Evolutionary conservation across 73 alveolate species (phyloP).

Genomic region (Paramecium tetraurelia): DNA sequence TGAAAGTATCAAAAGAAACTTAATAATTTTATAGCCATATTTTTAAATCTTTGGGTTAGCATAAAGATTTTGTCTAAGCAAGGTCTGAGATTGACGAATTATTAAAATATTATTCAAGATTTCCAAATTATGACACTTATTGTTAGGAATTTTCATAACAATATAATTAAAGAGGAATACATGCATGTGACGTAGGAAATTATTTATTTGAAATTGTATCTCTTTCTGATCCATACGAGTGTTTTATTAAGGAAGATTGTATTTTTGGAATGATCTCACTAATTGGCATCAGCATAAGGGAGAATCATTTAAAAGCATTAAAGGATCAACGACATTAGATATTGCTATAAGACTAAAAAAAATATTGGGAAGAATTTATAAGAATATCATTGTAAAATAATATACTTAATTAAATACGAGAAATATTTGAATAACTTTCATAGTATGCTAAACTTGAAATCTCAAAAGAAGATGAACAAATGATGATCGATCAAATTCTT

Average conservation of each 20-base stretch:
- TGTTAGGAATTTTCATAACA: too few species aligned
- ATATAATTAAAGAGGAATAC: too few species aligned
- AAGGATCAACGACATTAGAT: too few species aligned
- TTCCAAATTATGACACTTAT: too few species aligned
- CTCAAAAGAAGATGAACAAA: not conserved
- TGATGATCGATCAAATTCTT: not conserved
- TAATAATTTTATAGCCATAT: too few species aligned
- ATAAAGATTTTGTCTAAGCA: not conserved
- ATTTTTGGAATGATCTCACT: not conserved
- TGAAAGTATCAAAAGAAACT: too few species aligned
- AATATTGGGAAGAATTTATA: not conserved
- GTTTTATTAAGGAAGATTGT: not conserved
- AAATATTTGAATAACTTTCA: not conserved
- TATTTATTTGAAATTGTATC: too few species aligned
- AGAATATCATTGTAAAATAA: not conserved
- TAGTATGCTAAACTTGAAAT: not conserved
- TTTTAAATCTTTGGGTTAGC: not conserved
- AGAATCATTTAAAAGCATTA: not conserved
- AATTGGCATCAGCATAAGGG: not conserved
- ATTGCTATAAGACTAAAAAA: not conserved
- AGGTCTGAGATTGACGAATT: too few species aligned
- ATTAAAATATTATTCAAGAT: too few species aligned
- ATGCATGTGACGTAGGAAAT: too few species aligned
- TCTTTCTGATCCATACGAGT: too few species aligned
- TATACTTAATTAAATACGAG: not conserved